Conservation (phyloP, 2,329 filamentous ascomycete species). For the Paecilomyces formosus region DNA sequence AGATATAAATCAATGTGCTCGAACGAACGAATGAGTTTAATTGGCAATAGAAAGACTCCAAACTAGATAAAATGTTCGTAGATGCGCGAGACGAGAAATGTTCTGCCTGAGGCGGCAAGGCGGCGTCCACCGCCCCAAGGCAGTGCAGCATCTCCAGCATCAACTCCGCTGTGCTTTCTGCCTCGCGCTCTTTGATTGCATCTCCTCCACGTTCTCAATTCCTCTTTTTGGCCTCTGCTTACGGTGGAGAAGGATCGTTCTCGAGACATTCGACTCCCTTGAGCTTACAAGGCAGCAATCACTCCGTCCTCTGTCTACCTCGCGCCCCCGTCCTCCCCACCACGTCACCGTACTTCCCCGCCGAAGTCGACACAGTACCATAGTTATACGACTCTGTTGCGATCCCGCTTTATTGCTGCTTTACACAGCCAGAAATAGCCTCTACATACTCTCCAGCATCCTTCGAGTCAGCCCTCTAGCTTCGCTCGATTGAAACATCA, state of each 20-base stretch:
- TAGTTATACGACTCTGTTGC: not conserved
- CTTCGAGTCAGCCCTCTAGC: not conserved
- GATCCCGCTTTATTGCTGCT: not conserved
- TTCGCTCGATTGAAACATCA: not conserved
- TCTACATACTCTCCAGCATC: not conserved
- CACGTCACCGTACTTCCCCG: constrained; percentile 3
- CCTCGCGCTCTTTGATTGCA: not conserved
- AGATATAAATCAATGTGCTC: not conserved
- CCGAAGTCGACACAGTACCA: constrained; percentile 1
- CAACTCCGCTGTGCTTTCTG: not conserved
- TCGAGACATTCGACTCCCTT: not conserved
- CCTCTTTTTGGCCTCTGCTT: not conserved
- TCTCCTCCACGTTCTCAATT: not conserved
- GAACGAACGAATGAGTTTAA: not conserved
- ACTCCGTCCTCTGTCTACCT: not conserved
- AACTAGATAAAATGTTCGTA: not conserved
- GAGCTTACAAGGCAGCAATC: not conserved
- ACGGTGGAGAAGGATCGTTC: not conserved
- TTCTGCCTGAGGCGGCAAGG: not conserved
- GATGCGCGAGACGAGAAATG: not conserved
- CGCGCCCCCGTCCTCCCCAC: not conserved
- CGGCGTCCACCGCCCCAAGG: not conserved
- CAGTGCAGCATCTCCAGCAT: not conserved
- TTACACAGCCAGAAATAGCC: not conserved
- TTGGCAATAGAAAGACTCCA: not conserved